Percentiles rank a stretch among this genome's conserved stretches.
Conservation (phyloP, 805 yeast species). For the Metschnikowia amazonensis region DNA sequence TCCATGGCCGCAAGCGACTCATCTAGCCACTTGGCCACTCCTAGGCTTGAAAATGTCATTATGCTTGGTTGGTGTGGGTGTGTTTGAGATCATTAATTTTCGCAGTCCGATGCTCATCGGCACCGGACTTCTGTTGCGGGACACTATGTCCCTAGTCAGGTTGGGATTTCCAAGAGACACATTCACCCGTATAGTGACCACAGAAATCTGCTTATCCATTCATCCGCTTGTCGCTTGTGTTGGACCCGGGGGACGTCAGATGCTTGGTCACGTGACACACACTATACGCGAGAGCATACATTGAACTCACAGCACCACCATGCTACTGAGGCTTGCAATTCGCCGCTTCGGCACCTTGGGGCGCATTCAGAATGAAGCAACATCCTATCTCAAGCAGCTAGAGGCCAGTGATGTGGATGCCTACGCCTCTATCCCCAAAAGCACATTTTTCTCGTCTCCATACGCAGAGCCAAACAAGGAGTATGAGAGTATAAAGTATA, state of each 20-base stretch:
- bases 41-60: conserved; percentile 56
- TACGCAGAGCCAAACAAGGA: not conserved
- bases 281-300: not conserved
- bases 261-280: not conserved
- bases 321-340: conserved; percentile 1
- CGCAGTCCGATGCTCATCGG: conserved; percentile 18
- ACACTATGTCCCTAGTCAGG: not conserved
- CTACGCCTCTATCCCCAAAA: conserved; percentile 11
- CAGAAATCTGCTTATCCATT: not conserved
- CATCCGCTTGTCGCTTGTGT: not conserved
- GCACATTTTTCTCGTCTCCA: conserved; percentile 6
- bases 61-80: not conserved
- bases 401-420: conserved; percentile 8
- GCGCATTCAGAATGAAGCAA: conserved; percentile 1
- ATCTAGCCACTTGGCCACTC: conserved; percentile 80
- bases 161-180: no score
- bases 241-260: not conserved
- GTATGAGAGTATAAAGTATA: conserved; percentile 9
- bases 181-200: no score
- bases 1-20: conserved; percentile 81
- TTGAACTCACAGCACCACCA: not conserved
- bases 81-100: conserved; percentile 4
- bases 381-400: not conserved
- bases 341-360: conserved; percentile 6
- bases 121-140: not conserved